Evolutionary conservation across 1,284 basidiomycete species (phyloP).

Genomic region (Sporisorium exsertum): DNA sequence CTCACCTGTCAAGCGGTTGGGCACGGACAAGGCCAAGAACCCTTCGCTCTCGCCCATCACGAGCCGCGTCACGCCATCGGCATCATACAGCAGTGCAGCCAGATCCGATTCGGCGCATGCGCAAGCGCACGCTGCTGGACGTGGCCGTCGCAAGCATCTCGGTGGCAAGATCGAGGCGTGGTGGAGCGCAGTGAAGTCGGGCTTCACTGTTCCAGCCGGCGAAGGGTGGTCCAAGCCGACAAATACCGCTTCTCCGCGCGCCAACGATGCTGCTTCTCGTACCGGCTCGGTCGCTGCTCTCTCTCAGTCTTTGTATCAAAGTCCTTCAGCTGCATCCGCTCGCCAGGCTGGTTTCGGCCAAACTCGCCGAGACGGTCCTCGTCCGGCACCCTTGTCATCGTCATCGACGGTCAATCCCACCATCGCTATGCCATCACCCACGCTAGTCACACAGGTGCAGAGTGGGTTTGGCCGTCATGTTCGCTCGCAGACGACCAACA

Average conservation of each 20-base stretch:
- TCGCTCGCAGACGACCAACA: conserved; percentile 43
- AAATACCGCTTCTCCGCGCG: conserved; percentile 17
- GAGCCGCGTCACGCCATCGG: conserved; percentile 42
- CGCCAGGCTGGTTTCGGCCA: conserved; percentile 17
- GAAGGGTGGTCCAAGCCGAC: conserved; percentile 34
- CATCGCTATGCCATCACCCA: conserved; percentile 32
- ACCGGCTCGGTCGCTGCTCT: conserved; percentile 32
- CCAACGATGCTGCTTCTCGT: conserved; percentile 12
- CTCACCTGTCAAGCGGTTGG: conserved; percentile 42
- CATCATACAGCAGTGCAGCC: conserved; percentile 33
- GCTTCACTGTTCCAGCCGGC: conserved; percentile 45
- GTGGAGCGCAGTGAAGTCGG: conserved; percentile 67
- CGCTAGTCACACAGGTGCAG: conserved; percentile 44
- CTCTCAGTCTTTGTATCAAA: conserved; percentile 39
- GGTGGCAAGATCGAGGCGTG: conserved; percentile 65
- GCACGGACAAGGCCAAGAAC: conserved; percentile 49
- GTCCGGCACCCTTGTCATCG: conserved; percentile 19
- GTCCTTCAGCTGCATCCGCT: conserved; percentile 11
- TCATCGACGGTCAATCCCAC: conserved; percentile 12
- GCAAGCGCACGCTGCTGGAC: conserved; percentile 37
- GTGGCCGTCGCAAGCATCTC: conserved; percentile 52
- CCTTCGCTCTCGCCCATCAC: conserved; percentile 60
- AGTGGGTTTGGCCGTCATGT: conserved; percentile 49
- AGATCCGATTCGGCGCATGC: conserved; percentile 27
- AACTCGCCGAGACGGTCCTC: conserved; percentile 27